Evolutionary conservation across 805 yeast genomes (phyloP), one percentile per base, ranked within the genome.

Genomic region (Candida alai): DNA sequence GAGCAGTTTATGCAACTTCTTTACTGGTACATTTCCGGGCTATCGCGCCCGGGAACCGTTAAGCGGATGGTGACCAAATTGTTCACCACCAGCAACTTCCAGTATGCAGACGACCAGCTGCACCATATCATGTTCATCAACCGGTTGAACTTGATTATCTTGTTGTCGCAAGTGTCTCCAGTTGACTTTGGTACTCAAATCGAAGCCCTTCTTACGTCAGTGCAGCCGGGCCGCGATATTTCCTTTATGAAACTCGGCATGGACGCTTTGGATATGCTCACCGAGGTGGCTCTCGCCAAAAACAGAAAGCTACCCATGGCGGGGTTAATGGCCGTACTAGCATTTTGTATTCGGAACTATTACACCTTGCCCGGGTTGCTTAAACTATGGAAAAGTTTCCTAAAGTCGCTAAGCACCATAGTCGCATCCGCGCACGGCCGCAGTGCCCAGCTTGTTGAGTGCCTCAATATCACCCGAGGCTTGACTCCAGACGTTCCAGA

Each of bases 1-100:
- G 70, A 64, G 14, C 42, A 51, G 17, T 65, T 65, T 40, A 44
- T 65, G 54, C 51, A 52, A 10, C 44, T 66, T n/a, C 38, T 63
- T 10, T 64, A 64, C 42, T 47, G 38, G 19, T 62, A 52, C 42
- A 45, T 60, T 3, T 56, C 64, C 1, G 54, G 51, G 3, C 37
- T 63, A 17, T 46, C 52, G 2, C 28, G 36, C 14, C 36, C 34
- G 14, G 43, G 39, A 23, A 51, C 44, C 34, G 52, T 44, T 32
- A 61, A 47, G 32, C 50, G 58, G 30, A 43, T 67, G 17, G 48
- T 60, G 1, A 55, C 62, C 6, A 65, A 67, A 37, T 40, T 66
- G 22, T 49, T 65, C 22, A 57, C 62, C 0, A 62, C 71, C 2
- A 65, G 70, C 34, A 59, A 55, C 28, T 64, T 51, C 29, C 50